Evolutionary conservation across 345 rosid species (phyloP).

Genomic region (Eucalyptus pauciflora): DNA sequence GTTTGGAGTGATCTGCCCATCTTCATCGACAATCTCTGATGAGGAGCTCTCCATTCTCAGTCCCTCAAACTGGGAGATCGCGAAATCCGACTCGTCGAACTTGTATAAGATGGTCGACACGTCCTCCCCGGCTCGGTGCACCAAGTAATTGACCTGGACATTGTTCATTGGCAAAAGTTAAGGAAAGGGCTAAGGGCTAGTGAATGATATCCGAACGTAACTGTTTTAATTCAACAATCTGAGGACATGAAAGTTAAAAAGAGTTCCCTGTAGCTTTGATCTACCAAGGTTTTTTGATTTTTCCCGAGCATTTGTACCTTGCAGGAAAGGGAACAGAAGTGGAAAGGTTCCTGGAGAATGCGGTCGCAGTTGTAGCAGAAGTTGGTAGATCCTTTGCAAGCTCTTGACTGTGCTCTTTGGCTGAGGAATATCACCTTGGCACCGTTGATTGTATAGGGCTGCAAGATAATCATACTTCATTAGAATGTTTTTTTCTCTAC

Average conservation of each 20-base stretch:
- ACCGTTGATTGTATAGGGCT: conserved; percentile 92
- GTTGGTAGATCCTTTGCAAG: conserved; percentile 63
- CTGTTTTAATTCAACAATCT: background rate
- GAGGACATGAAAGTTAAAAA: background rate
- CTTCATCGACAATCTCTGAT: conserved; percentile 27
- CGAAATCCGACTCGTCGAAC: conserved; percentile 51
- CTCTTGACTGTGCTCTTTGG: conserved; percentile 83
- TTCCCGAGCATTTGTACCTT: conserved; percentile 30
- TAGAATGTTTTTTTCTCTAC: background rate
- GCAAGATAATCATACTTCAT: background rate
- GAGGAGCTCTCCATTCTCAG: conserved; percentile 44
- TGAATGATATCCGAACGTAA: background rate
- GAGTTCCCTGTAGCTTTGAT: background rate
- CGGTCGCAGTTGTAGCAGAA: conserved; percentile 89
- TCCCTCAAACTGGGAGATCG: conserved; percentile 55
- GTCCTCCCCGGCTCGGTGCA: conserved; percentile 45
- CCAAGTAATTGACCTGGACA: conserved; percentile 57
- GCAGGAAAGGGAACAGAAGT: conserved; percentile 92
- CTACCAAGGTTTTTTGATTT: background rate
- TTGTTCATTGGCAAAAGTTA: background rate
- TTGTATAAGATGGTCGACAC: conserved; percentile 42
- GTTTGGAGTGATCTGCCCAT: conserved; percentile 22
- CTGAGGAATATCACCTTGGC: conserved; percentile 91
- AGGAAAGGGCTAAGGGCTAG: background rate
- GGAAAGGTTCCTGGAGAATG: conserved; percentile 87